Percentiles rank a stretch among this genome's conserved stretches.
Conservation (phyloP, 768 basidiomycete genomes). For the Panaeolus cyanescens region DNA sequence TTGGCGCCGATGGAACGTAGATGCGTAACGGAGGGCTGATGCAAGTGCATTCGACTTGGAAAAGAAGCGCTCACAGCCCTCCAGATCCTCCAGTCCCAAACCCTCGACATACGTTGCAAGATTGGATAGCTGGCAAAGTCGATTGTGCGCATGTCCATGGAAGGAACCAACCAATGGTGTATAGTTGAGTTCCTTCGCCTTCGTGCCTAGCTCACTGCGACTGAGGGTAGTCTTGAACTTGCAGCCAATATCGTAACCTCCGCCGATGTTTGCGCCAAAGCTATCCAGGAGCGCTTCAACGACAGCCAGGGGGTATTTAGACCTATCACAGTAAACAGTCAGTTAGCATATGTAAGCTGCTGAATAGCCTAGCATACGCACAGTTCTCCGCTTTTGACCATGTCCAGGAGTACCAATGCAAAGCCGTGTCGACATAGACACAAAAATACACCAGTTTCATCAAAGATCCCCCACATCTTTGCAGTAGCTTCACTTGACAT, state of each 20-base stretch:
- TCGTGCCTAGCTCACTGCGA: conserved; percentile 14
- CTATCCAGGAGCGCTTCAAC: conserved; percentile 14
- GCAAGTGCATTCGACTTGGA: conserved; percentile 21
- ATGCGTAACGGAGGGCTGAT: conserved; percentile 11
- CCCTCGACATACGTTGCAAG: conserved; percentile 22
- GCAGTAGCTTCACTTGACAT: conserved; percentile 16
- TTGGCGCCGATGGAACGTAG: conserved; percentile 21
- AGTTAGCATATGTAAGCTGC: background rate
- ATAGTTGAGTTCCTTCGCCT: conserved; percentile 9
- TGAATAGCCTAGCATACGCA: conserved; percentile 10
- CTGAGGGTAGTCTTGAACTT: conserved; percentile 22
- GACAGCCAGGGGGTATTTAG: conserved; percentile 23
- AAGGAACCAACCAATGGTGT: conserved; percentile 20
- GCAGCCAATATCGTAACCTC: conserved; percentile 27
- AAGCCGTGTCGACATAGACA: conserved; percentile 30
- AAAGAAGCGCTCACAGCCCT: conserved; percentile 22
- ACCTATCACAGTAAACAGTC: conserved; percentile 4
- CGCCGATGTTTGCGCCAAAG: conserved; percentile 12
- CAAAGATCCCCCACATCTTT: conserved; percentile 30
- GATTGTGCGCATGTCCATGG: conserved; percentile 23
- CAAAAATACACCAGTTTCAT: conserved; percentile 31
- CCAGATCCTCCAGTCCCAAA: conserved; percentile 21
- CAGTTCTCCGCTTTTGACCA: conserved; percentile 31
- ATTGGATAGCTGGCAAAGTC: conserved; percentile 19
- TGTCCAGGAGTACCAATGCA: conserved; percentile 22